These are phyloP conservation scores for Thozetella sp. DNA, from an alignment of 495 filamentous ascomycete species.

Conservation along the genomic window DNA sequence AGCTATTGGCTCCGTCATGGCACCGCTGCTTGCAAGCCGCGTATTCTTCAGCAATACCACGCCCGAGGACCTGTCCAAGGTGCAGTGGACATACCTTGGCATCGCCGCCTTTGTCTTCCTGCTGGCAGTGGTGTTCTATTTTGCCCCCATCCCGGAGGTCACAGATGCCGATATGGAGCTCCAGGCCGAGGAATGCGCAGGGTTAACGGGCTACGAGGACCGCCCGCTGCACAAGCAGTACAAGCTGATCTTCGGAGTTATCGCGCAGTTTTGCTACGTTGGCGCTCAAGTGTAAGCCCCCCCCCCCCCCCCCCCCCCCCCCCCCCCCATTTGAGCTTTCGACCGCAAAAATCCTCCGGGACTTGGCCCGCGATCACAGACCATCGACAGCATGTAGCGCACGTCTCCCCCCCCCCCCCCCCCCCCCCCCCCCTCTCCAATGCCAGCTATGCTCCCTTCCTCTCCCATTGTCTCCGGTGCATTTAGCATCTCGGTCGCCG, in stretches of 20 bases:
- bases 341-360: too few species aligned
- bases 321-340: too few species aligned
- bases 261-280: slow-evolving; percentile 67
- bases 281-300: slow-evolving; percentile 53
- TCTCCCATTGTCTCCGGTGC: too few species aligned
- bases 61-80: slow-evolving; percentile 48
- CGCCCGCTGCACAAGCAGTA: slow-evolving; percentile 59
- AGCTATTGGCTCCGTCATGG: slow-evolving; percentile 59
- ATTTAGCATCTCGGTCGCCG: too few species aligned
- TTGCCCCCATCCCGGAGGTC: slow-evolving; percentile 64
- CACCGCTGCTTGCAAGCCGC: slow-evolving; percentile 62
- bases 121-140: slow-evolving; percentile 62
- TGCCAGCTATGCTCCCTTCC: neutral
- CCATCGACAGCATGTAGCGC: too few species aligned
- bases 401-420: too few species aligned
- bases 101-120: slow-evolving; percentile 66
- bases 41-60: slow-evolving; percentile 58
- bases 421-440: too few species aligned
- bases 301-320: too few species aligned
- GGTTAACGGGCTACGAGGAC: slow-evolving; percentile 32
- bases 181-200: slow-evolving; percentile 31
- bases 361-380: too few species aligned
- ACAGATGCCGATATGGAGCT: slow-evolving; percentile 68
- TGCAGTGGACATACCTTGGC: slow-evolving; percentile 73
- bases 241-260: slow-evolving; percentile 61